phyloP scores from a whole-genome alignment of 139 green algal species.

The Chlorella sp. region DNA sequence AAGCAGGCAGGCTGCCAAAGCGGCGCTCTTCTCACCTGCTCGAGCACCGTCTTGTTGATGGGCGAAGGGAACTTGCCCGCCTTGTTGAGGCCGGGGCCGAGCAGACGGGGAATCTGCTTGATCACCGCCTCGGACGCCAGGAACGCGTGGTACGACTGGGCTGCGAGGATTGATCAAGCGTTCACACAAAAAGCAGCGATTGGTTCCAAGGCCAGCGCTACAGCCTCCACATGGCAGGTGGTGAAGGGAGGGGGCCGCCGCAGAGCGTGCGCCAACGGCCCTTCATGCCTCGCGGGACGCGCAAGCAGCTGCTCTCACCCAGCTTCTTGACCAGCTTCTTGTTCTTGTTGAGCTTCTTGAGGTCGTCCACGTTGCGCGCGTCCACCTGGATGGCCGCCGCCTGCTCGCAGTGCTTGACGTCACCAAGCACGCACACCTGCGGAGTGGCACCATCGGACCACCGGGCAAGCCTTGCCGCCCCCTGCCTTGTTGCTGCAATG shows the following conservation, averaged over 20 bases:
- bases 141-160: constrained; percentile 97
- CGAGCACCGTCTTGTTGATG: constrained; percentile 74
- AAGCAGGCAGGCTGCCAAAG: too few species aligned
- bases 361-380: constrained; percentile 87
- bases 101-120: constrained; percentile 98
- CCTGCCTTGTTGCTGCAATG: too few species aligned
- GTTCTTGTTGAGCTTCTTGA: constrained; percentile 99
- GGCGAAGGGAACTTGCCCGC: constrained; percentile 97
- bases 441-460: too few species aligned
- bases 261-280: too few species aligned
- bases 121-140: constrained; percentile 97
- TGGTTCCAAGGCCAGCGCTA: too few species aligned
- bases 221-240: too few species aligned
- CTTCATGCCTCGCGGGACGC: too few species aligned
- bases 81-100: constrained; percentile 98
- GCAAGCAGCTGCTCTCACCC: constrained; percentile 35
- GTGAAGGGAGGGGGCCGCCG: too few species aligned
- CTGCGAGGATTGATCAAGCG: constrained; percentile 28
- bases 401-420: constrained; percentile 96
- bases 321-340: constrained; percentile 99
- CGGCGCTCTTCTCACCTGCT: constrained; percentile 78
- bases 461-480: too few species aligned
- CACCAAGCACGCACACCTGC: constrained; percentile 96
- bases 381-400: constrained; percentile 82
- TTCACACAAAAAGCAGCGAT: too few species aligned